Conservation (phyloP, 2,329 filamentous ascomycete genomes). For the Paraphaeosphaeria sporulosa region DNA sequence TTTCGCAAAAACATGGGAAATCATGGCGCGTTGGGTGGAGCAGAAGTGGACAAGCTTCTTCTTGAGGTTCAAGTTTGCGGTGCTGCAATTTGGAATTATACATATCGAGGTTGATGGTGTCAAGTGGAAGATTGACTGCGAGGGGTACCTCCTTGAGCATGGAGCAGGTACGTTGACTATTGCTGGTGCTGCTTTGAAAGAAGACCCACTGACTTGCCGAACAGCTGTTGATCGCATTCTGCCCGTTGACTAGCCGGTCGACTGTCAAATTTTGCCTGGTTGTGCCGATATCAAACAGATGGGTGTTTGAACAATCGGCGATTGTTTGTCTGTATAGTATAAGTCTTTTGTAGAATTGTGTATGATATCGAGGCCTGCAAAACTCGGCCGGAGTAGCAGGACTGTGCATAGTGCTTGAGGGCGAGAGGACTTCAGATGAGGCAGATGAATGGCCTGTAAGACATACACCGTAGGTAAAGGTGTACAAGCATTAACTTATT, state of each 20-base stretch:
- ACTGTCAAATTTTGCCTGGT: not conserved
- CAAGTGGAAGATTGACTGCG: constrained; percentile 49
- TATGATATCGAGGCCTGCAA: not conserved
- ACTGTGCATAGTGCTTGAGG: not conserved
- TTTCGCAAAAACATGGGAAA: constrained; percentile 33
- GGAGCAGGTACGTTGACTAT: constrained; percentile 40
- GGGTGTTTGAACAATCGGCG: not conserved
- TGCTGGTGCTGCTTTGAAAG: not conserved
- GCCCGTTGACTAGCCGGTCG: constrained; percentile 29
- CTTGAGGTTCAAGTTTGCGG: constrained; percentile 43
- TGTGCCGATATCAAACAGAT: not conserved
- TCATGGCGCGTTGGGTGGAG: constrained; percentile 40
- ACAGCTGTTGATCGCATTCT: constrained; percentile 44
- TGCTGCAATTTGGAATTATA: constrained; percentile 43
- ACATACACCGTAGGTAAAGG: too few relatives aligned
- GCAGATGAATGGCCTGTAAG: too few relatives aligned
- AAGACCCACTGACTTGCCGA: not conserved
- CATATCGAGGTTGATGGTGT: constrained; percentile 39
- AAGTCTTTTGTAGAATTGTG: not conserved
- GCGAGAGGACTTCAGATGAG: too few relatives aligned
- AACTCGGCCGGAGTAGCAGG: not conserved
- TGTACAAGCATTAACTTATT: not conserved
- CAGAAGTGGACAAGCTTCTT: constrained; percentile 49
- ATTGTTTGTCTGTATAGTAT: not conserved
- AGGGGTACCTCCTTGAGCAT: constrained; percentile 41